A percentile compares a stretch with the other conserved stretches of the same genome.
Conservation (phyloP, 495 filamentous ascomycete genomes). For the Rhypophila decipiens region DNA sequence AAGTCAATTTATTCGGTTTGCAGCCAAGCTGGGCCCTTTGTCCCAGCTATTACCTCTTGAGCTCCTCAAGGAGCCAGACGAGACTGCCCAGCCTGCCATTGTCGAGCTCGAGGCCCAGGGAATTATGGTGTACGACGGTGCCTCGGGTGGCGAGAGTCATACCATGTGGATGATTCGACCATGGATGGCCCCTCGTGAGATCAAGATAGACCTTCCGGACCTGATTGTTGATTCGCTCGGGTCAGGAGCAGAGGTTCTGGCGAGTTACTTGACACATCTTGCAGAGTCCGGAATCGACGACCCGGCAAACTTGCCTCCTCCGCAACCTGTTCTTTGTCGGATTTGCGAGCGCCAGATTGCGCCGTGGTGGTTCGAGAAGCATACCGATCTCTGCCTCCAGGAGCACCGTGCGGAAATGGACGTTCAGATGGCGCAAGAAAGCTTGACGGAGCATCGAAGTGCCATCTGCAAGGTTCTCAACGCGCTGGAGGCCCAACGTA, state of each 20-base stretch:
- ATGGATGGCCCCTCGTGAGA: constrained; percentile 79
- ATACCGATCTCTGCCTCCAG: constrained; percentile 91
- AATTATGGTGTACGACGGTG: constrained; percentile 92
- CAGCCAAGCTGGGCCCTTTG: constrained; percentile 64
- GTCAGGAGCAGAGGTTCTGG: constrained; percentile 89
- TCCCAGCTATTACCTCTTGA: constrained; percentile 57
- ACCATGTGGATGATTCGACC: constrained; percentile 99
- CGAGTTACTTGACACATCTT: constrained; percentile 82
- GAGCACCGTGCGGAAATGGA: constrained; percentile 97
- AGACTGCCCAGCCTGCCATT: constrained; percentile 41
- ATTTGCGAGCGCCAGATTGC: constrained; percentile 97
- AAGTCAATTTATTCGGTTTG: constrained; percentile 86
- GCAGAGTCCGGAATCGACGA: constrained; percentile 83
- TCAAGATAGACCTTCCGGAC: constrained; percentile 88
- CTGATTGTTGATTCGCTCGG: constrained; percentile 92
- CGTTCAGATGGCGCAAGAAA: constrained; percentile 90
- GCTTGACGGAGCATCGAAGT: constrained; percentile 86
- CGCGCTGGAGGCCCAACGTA: constrained; percentile 75
- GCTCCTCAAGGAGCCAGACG: constrained; percentile 38
- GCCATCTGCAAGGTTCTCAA: constrained; percentile 95
- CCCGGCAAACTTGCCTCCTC: constrained; percentile 74
- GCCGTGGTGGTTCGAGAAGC: constrained; percentile 99
- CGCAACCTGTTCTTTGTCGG: constrained; percentile 83
- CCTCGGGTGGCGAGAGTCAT: constrained; percentile 84
- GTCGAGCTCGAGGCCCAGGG: constrained; percentile 90